Conservation (phyloP, 352 stramenopile genomes). For the Hyaloperonospora brassicae region DNA sequence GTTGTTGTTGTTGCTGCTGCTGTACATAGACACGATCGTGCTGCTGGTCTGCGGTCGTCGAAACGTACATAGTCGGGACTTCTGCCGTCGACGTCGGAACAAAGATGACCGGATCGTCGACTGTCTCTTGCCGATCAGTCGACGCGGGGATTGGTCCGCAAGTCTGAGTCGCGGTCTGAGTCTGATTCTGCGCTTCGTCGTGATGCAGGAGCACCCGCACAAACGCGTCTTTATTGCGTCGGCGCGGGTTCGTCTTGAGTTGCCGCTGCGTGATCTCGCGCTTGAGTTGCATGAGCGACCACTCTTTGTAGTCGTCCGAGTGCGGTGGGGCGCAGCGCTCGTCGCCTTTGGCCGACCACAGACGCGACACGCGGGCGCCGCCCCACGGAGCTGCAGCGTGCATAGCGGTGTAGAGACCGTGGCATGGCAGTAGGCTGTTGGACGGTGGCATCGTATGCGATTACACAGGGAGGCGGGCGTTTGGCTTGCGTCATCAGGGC, state of each 20-base stretch:
- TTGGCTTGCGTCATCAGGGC: too few species aligned
- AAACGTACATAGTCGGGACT: constrained; percentile 17
- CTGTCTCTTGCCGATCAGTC: constrained; percentile 3
- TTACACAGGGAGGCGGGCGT: too few species aligned
- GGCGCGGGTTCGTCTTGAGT: constrained; percentile 36
- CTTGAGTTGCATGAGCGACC: constrained; percentile 45
- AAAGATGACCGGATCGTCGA: constrained; percentile 20
- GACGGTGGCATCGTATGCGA: too few species aligned
- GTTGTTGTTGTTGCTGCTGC: constrained; percentile 1
- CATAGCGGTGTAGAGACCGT: too few species aligned
- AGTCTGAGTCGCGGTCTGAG: constrained; percentile 1
- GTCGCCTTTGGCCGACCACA: constrained; percentile 41
- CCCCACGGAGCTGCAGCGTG: constrained; percentile 8
- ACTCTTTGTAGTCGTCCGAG: constrained; percentile 52
- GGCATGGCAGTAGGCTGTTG: too few species aligned
- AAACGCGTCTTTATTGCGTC: constrained; percentile 42
- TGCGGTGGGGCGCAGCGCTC: constrained; percentile 31
- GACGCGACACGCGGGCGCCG: constrained; percentile 25
- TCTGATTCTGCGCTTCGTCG: constrained; percentile 13
- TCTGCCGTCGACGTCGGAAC: constrained; percentile 13
- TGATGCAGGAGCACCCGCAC: constrained; percentile 29
- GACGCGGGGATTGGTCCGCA: not conserved
- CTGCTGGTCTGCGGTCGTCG: constrained; percentile 11
- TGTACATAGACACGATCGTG: not conserved
- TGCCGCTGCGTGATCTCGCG: constrained; percentile 45